Base-by-base conservation (phyloP, 306 rosid genomes). In the Corylus heterophylla region DNA sequence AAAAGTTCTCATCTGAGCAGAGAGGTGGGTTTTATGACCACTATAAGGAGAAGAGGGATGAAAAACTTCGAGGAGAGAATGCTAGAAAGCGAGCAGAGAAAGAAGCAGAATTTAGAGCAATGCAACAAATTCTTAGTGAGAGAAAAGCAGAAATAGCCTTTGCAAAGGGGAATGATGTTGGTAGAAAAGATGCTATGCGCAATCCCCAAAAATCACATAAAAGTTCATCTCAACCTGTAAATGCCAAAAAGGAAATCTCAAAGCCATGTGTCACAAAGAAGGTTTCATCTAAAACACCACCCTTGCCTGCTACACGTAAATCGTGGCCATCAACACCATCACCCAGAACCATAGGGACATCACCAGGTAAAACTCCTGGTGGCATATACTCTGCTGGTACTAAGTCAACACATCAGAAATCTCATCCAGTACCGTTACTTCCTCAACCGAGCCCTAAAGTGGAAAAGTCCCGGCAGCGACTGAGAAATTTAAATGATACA, bases 251-350 rank as follows among this genome's bases (percentile, higher is more conserved):
- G 83, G 97, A 91, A 81, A 81, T 82, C 69, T 76, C 85, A 3
- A 90, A 90, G 77, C 86, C 96, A 66, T 76, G 87, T 58, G 80
- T 69, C 74, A 58, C 84, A 1, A 91, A 87, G 81, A 92, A 83
- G 84, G 69, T 66, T 48, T 67, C 83, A 45, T 86, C 98, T 64
- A 92, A 78, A 89, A 71, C 87, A 13, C 75, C 94, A 71, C 78
- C 91, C 31, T 13, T 91, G 86, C 92, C 95, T 88, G 89, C 90
- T 73, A 88, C 90, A 35, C 98, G 96, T 2, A 95, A 92, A 85
- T 91, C 98, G 8, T 95, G 98, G 98, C 91, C 94, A 59, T 84
- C 96, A 74, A 85, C 96, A 69, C 92, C 97, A 55, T 90, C 91
- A 16, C 87, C 90, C 29, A 85, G 89, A 86, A 78, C 83, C 55